Percentiles rank a stretch among this genome's conserved stretches.
phyloP scores from a whole-genome alignment of 805 yeast genomes.

The Teunomyces barrocoloradensis region DNA sequence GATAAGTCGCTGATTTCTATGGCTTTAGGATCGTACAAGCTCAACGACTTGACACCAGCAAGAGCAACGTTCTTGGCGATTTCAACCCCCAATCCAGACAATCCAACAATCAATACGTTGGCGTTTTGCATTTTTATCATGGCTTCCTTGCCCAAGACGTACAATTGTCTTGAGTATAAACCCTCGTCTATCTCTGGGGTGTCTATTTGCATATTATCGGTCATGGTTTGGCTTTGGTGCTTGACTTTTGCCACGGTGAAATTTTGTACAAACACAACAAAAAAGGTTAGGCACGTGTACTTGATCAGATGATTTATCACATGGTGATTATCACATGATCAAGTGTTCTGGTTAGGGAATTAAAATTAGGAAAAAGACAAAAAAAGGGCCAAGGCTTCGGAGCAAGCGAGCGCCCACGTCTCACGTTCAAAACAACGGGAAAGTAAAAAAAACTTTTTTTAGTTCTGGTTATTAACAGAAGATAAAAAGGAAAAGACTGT shows the following conservation, averaged over 20 bases:
- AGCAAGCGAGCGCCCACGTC: not conserved
- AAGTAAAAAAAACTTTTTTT: not conserved
- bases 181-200: conserved; percentile 77
- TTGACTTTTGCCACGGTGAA: not conserved
- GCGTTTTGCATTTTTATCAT: conserved; percentile 96
- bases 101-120: conserved; percentile 85
- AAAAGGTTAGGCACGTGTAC: not conserved
- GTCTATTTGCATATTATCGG: conserved; percentile 41
- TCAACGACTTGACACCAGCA: conserved; percentile 93
- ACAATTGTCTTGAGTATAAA: conserved; percentile 92
- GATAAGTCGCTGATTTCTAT: conserved; percentile 73
- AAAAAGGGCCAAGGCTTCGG: not conserved
- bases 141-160: conserved; percentile 96
- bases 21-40: conserved; percentile 77
- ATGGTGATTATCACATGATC: not conserved
- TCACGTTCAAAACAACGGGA: not conserved
- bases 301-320: not conserved
- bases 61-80: conserved; percentile 94
- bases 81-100: conserved; percentile 91
- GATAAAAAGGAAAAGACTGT: not conserved
- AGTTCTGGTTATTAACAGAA: not conserved
- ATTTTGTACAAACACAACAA: not conserved
- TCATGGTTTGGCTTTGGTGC: conserved; percentile 10
- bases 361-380: no score
- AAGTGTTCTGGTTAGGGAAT: no score